Base-by-base conservation (phyloP, 768 basidiomycete species). In the Suillus paluster region DNA sequence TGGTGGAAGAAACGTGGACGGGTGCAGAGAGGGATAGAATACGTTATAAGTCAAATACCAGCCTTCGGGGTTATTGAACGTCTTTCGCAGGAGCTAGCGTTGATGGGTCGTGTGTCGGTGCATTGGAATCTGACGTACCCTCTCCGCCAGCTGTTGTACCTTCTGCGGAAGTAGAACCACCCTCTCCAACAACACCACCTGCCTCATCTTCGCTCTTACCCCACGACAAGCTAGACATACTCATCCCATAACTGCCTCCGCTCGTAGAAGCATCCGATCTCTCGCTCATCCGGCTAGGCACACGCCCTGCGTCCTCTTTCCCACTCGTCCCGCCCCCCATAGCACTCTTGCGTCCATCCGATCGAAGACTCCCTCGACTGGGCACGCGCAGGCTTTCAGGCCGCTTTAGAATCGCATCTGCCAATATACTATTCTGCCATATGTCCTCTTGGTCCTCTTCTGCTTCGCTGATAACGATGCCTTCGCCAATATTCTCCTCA, bases 401-500 rank as follows among this genome's bases (percentile, higher is more conserved):
- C 25, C 85, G 73, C 73, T 86, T 87, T 58, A 87, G 61, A 36
- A 87, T 87, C 11, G 86, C 85, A 66, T 85, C 86, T 8, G 83
- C 86, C 59, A 87, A 73, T 34, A 78, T 67, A 58, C 81, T 81
- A 64, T 80, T 86, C 44, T 84, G 73, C 19, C 75, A 74, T 12
- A 74, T 73, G 11, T 76, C 78, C 3, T 71, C 71, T 6, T 73
- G 72, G 4, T 70, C 71, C 2, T 69, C 69, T 56, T 65, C 63
- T 5, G n/a, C 21, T 17, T 57, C 67, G 11, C 75, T 76, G 30
- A 73, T 75, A 17, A 75, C 76, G 33, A 71, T 75, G 15, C 67
- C 72, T n/a, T 65, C 68, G 21, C 73, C 68, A 11, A 67, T 70
- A 42, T 63, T 72, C 10, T 68, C 72, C 25, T 63, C 65, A 19